A percentile compares a stretch with the other conserved stretches of the same genome.
Conservation (phyloP, 2,329 filamentous ascomycete genomes). For the Malbranchea cinnamomea region DNA sequence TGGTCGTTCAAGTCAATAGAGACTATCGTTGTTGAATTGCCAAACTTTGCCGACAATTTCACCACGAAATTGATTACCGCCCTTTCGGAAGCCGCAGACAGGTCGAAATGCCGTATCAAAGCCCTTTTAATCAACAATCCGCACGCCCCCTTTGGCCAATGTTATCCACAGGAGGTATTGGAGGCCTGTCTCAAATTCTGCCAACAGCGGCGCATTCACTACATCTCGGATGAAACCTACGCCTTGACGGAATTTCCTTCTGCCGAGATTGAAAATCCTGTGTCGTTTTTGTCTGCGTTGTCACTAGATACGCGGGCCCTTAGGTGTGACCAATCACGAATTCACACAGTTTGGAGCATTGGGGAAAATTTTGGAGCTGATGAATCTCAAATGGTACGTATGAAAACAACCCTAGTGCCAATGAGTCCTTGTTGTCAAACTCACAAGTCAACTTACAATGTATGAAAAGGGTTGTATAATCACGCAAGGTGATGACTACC, state of each 20-base stretch:
- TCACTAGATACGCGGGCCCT: constrained; percentile 8
- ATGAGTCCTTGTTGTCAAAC: neutral
- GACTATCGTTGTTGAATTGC: constrained; percentile 11
- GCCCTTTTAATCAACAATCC: constrained; percentile 16
- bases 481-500: constrained; percentile 13
- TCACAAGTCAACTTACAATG: constrained; percentile 3
- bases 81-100: constrained; percentile 9
- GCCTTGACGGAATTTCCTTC: constrained; percentile 11
- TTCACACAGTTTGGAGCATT: constrained; percentile 13
- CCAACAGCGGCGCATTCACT: constrained; percentile 12
- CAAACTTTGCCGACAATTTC: constrained; percentile 9
- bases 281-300: constrained; percentile 11
- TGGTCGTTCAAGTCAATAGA: constrained; percentile 8
- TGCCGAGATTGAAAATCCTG: constrained; percentile 8
- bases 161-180: constrained; percentile 13
- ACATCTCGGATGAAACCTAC: constrained; percentile 17
- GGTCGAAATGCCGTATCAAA: constrained; percentile 9
- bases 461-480: constrained; percentile 11
- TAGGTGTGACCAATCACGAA: constrained; percentile 10
- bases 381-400: constrained; percentile 12
- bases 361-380: constrained; percentile 13
- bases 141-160: constrained; percentile 15
- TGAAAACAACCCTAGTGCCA: neutral
- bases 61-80: constrained; percentile 8
- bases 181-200: constrained; percentile 13